Evolutionary conservation across 805 yeast species (phyloP), one percentile per base, ranked within the genome.

Genomic region (Limtongia smithiae): DNA sequence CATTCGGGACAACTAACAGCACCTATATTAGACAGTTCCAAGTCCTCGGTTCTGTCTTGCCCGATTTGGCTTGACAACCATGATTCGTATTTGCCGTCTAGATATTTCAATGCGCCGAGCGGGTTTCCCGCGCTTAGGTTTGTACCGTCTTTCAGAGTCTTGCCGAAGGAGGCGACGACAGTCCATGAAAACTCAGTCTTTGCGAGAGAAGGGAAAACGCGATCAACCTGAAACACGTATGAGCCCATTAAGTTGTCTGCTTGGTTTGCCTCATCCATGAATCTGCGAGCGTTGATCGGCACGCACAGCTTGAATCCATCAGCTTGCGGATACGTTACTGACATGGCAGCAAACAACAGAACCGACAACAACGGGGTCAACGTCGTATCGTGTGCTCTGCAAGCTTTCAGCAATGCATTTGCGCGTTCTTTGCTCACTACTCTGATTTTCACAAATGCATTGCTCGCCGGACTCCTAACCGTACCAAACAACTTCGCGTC

Each of bases 201-300:
- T 4, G 34, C 35, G 15, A 11, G 36, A 8, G 44, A 32, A 3
- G 50, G 42, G 14, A 39, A 21, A 25, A 33, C 27, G 12, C 15
- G 22, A 11, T 35, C 28, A 27, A 21, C 40, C 30, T 40, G 50
- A 31, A 40, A 40, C 3, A 50, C 47, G n/a, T 28, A 45, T 2
- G 48, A 32, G 2, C 54, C 54, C 27, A 50, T 44, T 5, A 35
- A 11, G 20, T 30, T 28, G 1, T 11, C 38, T 17, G 34, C 32
- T 21, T 38, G 33, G 2, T 6, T 11, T 9, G 35, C 22, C 12
- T 32, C 15, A 5, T 31, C 18, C n/a, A 44, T 37, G 27, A 43
- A 51, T 18, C 48, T 47, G 4, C 55, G 55, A 7, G 51, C 50
- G 28, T 47, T 42, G 7, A 51, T 17, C 9, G 55, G 55, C 11